Conservation (phyloP, 345 rosid genomes). For the Pugionium cornutum region DNA sequence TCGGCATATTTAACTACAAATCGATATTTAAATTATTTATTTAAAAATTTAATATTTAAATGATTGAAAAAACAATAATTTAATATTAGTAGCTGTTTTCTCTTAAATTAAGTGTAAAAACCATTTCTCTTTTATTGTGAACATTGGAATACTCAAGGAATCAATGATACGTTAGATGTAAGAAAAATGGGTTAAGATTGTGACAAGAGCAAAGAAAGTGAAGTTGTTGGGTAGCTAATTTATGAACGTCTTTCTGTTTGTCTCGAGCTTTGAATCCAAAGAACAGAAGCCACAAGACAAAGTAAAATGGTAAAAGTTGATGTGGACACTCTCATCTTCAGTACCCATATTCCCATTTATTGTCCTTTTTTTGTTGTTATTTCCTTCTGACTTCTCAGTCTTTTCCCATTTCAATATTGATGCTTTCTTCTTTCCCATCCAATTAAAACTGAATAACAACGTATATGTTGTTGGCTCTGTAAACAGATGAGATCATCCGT, state of each 20-base stretch:
- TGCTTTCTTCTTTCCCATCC: conserved; percentile 37
- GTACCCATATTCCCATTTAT: conserved; percentile 38
- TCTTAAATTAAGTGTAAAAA: too few relatives aligned
- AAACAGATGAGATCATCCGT: not conserved
- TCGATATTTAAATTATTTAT: too few relatives aligned
- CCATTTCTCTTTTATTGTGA: conserved; percentile 2
- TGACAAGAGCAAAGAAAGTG: conserved; percentile 43
- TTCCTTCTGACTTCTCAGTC: conserved; percentile 36
- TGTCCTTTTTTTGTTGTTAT: conserved; percentile 14
- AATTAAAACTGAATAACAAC: conserved; percentile 15
- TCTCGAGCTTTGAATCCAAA: conserved; percentile 34
- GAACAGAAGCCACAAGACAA: conserved; percentile 23
- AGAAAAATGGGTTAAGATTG: conserved; percentile 32
- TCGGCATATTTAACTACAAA: too few relatives aligned
- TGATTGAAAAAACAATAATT: too few relatives aligned
- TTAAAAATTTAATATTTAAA: too few relatives aligned
- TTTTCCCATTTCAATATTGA: conserved; percentile 37
- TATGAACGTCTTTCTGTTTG: conserved; percentile 36
- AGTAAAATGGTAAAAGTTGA: conserved; percentile 37
- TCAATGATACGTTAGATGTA: conserved; percentile 28
- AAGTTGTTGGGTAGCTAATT: conserved; percentile 38
- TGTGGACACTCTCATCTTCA: conserved; percentile 32
- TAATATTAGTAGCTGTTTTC: too few relatives aligned
- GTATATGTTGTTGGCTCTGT: not conserved
- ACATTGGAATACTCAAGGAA: conserved; percentile 11